Conservation (phyloP, 805 yeast genomes). For the Metschnikowia anglica region DNA sequence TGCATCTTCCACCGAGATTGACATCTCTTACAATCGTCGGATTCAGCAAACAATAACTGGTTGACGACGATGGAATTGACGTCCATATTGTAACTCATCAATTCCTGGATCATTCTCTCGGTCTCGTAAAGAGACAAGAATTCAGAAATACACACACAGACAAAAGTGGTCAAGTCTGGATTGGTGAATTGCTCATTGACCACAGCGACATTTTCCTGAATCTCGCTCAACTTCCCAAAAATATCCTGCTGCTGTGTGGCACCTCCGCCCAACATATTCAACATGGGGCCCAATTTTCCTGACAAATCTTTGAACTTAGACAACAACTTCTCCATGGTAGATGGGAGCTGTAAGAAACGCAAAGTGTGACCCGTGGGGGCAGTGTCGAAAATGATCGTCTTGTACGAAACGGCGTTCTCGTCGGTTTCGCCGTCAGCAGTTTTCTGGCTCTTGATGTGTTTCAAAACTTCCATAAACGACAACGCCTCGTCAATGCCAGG, state of each 20-base stretch:
- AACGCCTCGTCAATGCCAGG: slow-evolving; percentile 99
- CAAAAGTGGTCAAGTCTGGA: slow-evolving; percentile 92
- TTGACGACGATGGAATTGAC: slow-evolving; percentile 95
- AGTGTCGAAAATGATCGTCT: slow-evolving; percentile 95
- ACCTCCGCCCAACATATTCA: slow-evolving; percentile 66
- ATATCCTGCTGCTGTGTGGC: slow-evolving; percentile 63
- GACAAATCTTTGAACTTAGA: slow-evolving; percentile 85
- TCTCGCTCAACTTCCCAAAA: slow-evolving; percentile 73
- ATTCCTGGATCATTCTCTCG: slow-evolving; percentile 95
- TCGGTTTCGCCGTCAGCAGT: slow-evolving; percentile 19
- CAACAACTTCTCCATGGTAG: slow-evolving; percentile 83
- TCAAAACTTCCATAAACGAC: slow-evolving; percentile 96
- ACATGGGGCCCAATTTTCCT: slow-evolving; percentile 86
- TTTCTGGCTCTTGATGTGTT: slow-evolving; percentile 84
- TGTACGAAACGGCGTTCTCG: slow-evolving; percentile 44
- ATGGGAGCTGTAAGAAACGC: slow-evolving; percentile 91
- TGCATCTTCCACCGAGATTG: slow-evolving; percentile 94
- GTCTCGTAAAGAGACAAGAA: slow-evolving; percentile 95
- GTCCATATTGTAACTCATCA: slow-evolving; percentile 92
- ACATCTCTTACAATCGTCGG: slow-evolving; percentile 85
- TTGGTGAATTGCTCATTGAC: slow-evolving; percentile 94
- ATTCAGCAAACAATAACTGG: slow-evolving; percentile 86
- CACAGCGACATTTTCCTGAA: slow-evolving; percentile 77
- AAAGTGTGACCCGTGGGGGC: slow-evolving; percentile 99
- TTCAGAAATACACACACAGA: slow-evolving; percentile 97